Evolutionary conservation across 108 stramenopile species (phyloP), one percentile per base, ranked within the genome.

Genomic region (Cyclotella cryptica): DNA sequence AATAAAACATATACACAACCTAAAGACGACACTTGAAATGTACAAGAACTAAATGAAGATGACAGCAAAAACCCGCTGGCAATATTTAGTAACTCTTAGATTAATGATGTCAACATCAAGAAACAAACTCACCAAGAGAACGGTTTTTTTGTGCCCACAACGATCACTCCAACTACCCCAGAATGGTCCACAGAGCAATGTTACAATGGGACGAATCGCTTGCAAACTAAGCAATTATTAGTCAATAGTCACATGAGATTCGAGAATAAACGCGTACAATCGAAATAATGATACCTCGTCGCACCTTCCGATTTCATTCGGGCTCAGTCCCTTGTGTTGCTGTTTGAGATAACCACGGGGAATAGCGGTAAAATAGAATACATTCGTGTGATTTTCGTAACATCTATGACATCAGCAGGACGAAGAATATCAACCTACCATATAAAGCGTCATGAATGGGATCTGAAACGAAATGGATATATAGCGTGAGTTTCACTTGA

Each of bases 361-460:
- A 22, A 55, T 12, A 1, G 8, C 8, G 11, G 3, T 21, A 55
- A 2, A 55, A 22, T 2, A 55, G 22, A 2, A 24, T 55, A 24
- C 11, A 55, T 22, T 55, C 19, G 24, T 6, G 22, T 26, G n/a
- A 24, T 1, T 6, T 24, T 22, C 24, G 24, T 24, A 24, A 55
- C 24, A 55, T 12, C 60, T 9, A 30, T 35, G 35, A 35, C 2
- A 35, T 35, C 35, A 35, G 35, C 35, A 35, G 35, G 35, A 35
- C 35, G 35, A 35, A 35, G 35, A 61, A 12, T 61, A n/a, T n/a
- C 35, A 2, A 61, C 60, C 4, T 17, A 61, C 54, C 80, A 81
- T 81, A 74, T 75, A 81, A 11, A 81, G 74, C 15, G 80, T 29
- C 63, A 81, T 74, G 68, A 81, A 75, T n/a, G 80, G 80, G 22